Percentiles rank a stretch among this genome's conserved stretches.
Conservation (phyloP, 305 asterid species). For the Solanum hybrid region DNA sequence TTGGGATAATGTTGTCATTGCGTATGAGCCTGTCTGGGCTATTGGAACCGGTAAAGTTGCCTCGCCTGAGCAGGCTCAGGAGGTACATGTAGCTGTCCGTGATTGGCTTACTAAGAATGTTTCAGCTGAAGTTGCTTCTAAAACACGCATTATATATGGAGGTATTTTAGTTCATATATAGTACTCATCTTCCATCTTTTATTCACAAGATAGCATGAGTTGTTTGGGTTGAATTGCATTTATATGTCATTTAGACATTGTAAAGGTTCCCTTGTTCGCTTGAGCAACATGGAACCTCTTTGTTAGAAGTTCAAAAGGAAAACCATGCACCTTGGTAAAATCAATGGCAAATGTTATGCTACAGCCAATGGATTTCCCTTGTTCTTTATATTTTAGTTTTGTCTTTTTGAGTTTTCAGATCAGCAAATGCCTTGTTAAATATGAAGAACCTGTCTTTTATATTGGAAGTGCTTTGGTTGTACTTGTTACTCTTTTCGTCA, state of each 20-base stretch:
- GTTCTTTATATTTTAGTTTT: neutral
- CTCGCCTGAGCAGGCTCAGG: constrained; percentile 95
- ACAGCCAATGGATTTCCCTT: neutral
- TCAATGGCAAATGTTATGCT: neutral
- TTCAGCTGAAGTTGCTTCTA: constrained; percentile 81
- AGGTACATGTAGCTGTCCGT: constrained; percentile 81
- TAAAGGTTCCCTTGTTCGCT: neutral
- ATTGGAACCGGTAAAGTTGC: constrained; percentile 98
- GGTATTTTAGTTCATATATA: constrained; percentile 29
- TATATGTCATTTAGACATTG: neutral
- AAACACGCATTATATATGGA: constrained; percentile 86
- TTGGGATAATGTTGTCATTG: constrained; percentile 80
- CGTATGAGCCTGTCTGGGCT: constrained; percentile 96
- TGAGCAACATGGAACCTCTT: neutral
- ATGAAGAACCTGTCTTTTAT: neutral
- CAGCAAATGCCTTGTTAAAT: neutral
- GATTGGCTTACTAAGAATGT: constrained; percentile 89
- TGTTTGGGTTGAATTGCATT: neutral
- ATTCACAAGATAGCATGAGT: neutral
- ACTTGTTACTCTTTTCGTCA: neutral
- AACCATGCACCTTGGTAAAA: neutral
- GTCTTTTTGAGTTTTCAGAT: neutral
- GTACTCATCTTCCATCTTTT: neutral
- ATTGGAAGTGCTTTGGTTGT: neutral
- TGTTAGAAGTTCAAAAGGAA: neutral